These are phyloP conservation scores for Botrytis medusae DNA, from an alignment of 2,329 filamentous ascomycete genomes.

Conservation along the genomic window DNA sequence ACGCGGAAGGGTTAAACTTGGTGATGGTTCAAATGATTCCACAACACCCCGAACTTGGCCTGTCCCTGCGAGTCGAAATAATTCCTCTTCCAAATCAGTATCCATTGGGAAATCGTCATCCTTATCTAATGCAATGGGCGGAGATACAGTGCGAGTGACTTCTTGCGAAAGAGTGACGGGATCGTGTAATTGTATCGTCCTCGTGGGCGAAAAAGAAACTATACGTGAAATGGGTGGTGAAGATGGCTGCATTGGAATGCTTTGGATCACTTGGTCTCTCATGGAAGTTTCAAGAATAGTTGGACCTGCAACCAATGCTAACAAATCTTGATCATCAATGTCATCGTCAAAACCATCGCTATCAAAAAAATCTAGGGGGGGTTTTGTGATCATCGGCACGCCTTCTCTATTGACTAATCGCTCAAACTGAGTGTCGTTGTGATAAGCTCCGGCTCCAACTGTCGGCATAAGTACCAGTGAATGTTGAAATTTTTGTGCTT, in stretches of 20 bases:
- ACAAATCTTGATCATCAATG: constrained; percentile 34
- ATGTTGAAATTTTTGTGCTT: not conserved
- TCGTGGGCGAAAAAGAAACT: not conserved
- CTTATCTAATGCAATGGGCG: not conserved
- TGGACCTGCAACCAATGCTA: constrained; percentile 26
- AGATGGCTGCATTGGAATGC: not conserved
- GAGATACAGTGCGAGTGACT: not conserved
- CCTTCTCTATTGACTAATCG: constrained; percentile 23
- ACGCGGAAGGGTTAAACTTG: constrained; percentile 27
- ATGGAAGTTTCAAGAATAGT: constrained; percentile 9
- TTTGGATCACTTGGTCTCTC: not conserved
- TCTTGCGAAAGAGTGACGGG: not conserved
- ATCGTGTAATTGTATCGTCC: not conserved
- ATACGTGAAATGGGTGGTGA: not conserved
- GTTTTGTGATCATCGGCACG: not conserved
- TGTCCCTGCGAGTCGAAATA: constrained; percentile 31
- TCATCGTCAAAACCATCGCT: constrained; percentile 33
- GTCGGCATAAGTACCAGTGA: not conserved
- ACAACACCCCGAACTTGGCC: constrained; percentile 13
- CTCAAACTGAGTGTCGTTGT: constrained; percentile 18
- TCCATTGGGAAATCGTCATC: constrained; percentile 36
- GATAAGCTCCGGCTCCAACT: not conserved
- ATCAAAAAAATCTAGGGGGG: not conserved
- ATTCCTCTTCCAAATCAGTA: constrained; percentile 33
- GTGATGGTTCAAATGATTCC: constrained; percentile 29